Base-by-base conservation (phyloP, 139 green algal genomes). In the Auxenochlorella protothecoides region DNA sequence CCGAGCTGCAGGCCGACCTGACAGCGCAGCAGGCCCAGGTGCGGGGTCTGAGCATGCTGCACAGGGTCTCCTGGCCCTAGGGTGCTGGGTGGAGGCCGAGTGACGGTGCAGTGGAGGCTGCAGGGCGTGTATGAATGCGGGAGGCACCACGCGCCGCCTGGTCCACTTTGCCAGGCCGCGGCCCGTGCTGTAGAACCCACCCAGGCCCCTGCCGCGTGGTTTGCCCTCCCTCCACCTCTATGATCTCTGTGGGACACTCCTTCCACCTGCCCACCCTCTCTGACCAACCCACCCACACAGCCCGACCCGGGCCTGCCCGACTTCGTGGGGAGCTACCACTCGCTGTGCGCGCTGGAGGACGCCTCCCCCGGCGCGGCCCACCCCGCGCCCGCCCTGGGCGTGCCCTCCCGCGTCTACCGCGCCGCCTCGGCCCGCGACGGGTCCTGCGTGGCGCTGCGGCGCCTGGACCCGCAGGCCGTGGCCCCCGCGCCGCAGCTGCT, bases 291-390 rank as follows among this genome's bases (percentile, higher is more conserved):
- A 53, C 68, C 86, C 59, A 11, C 63, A 4, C 70, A 80, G 44
- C 77, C n/a, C 3, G 69, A 79, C n/a, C 10, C 53, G n/a, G 79
- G 81, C n/a, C 62, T 93, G 60, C 87, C 89, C 3, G 73, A 83
- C 15, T 75, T 84, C 63, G 66, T 96, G 56, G 73, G 81, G 55
- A 63, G 78, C 60, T 97, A 90, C 81, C 91, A 97, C 85, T 87
- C 82, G 8, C 78, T 97, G 52, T 92, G 86, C 73, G 91, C 76
- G 3, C 66, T 82, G 62, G 79, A 82, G 53, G 76, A 83, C 66
- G 5, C 73, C 53, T 51, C 63, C 5, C 16, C 68, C 6, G 68
- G 68, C 12, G n/a, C 61, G 5, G 70, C 77, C 68, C 57, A 59
- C 14, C 61, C 63, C 11, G 78, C 75, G 7, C 16, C 65, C 27